Evolutionary conservation across 78 protist genomes (phyloP), one percentile per base, ranked within the genome.

Genomic region (Goniomonas avonlea): DNA sequence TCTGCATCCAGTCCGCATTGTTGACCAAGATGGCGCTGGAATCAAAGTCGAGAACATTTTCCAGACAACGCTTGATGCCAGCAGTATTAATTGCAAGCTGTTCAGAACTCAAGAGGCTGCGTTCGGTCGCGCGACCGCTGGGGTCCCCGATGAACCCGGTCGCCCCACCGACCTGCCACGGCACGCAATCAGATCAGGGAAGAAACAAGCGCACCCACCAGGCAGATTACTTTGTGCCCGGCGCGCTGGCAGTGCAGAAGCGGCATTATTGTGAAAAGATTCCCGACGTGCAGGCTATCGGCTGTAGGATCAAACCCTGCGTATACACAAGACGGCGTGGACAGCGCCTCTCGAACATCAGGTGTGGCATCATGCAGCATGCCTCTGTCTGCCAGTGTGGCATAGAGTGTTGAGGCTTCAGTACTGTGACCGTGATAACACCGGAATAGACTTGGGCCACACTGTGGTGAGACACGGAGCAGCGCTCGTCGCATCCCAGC

Each of bases 251-350:
- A 87, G 45, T 80, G 92, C 39, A 60, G n/a, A 47, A 92, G 74
- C 2, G 82, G 84, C 85, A 86, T 75, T 29, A 92, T 39, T 27
- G 77, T 38, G 27, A 86, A 60, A 35, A 92, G 82, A 60, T 85
- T 85, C 37, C 96, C 96, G 40, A 90, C 76, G 77, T 92, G 96
- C 61, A 92, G 87, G 21, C 82, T 61, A n/a, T n/a, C n/a, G n/a
- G n/a, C n/a, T n/a, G n/a, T n/a, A n/a, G n/a, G 96, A 40, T 92
- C 96, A 61, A 88, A 90, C n/a, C 96, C 93, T 31, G 78, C 65
- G 63, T 88, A 91, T 13, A 86, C 23, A n/a, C n/a, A n/a, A n/a
- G n/a, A n/a, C n/a, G n/a, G n/a, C n/a, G n/a, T n/a, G n/a, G n/a
- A n/a, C n/a, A n/a, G n/a, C n/a, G n/a, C n/a, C n/a, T n/a, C n/a